Evolutionary conservation across 805 yeast species (phyloP), one percentile per base, ranked within the genome.

Genomic region (Metschnikowia gruessii): DNA sequence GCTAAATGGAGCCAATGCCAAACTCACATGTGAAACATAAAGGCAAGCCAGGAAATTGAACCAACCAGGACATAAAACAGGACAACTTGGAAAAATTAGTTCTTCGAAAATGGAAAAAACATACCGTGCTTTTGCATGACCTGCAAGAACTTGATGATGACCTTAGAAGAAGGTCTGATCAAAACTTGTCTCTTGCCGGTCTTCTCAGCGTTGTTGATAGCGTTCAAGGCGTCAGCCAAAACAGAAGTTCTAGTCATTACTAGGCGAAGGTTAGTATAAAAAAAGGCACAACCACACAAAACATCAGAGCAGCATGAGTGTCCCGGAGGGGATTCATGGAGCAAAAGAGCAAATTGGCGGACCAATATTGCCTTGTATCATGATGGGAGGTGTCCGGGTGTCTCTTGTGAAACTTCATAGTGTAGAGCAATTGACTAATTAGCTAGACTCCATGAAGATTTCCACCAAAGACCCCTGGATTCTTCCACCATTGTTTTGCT

Each of bases 141-240:
- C 43, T 59, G 57, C 59, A 63, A 61, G 57, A 60, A 62, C 59
- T 57, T 60, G 61, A 60, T 55, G 59, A 64, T 63, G 47, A 57
- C 64, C 62, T 63, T 63, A 56, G 68, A 64, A 33, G 68, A 64
- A 45, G 68, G 68, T 60, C 68, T 63, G 57, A 63, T 57, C 63
- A 63, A 60, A 45, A 64, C 67, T 52, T 63, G 68, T 51, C 66
- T 62, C 66, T 63, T 63, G 51, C 67, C 67, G 58, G 67, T 63
- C 57, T 63, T 63, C 56, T 63, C 68, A 56, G 68, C 67, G 57
- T 63, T 64, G 67, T 63, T 63, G 54, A 64, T 63, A 46, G 66
- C 61, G 57, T 64, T 64, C 58, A 64, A 61, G 54, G 68, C 67
- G 54, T 63, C 68, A 46, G 68, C 68, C 59, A 63, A 61, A 51